phyloP scores from a whole-genome alignment of 2,329 filamentous ascomycete species.

The Hortaea sp. region DNA sequence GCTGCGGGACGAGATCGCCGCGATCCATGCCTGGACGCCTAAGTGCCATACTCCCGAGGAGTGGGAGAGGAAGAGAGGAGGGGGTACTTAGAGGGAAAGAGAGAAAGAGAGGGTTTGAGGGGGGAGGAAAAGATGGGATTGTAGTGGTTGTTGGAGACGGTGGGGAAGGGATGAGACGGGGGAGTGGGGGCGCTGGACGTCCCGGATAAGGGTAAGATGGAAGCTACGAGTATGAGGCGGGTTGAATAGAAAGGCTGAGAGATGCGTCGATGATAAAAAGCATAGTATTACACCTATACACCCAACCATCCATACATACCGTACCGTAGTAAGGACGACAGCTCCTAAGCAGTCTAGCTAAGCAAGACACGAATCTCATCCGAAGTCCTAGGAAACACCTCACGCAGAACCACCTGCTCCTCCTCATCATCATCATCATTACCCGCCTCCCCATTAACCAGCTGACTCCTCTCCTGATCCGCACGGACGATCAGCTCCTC shows the following conservation, averaged over 20 bases:
- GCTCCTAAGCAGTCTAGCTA: conserved; percentile 39
- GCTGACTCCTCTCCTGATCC: conserved; percentile 39
- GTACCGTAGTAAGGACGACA: not conserved
- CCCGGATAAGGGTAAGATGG: too few relatives aligned
- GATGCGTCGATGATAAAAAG: not conserved
- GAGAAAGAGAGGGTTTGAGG: too few relatives aligned
- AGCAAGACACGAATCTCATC: conserved; percentile 55
- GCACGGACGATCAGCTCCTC: conserved; percentile 51
- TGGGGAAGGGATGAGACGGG: too few relatives aligned
- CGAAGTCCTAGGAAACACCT: conserved; percentile 53
- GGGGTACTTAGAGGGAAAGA: not conserved
- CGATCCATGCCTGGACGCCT: conserved; percentile 89
- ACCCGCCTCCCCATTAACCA: conserved; percentile 22
- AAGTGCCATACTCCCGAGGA: conserved; percentile 89
- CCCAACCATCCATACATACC: not conserved
- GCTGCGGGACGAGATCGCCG: conserved; percentile 77
- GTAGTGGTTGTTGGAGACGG: too few relatives aligned
- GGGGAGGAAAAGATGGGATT: too few relatives aligned
- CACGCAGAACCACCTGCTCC: conserved; percentile 35
- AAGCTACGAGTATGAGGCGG: too few relatives aligned
- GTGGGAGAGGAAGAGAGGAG: conserved; percentile 58
- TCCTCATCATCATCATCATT: conserved; percentile 6
- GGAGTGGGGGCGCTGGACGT: too few relatives aligned
- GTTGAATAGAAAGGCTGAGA: too few relatives aligned
- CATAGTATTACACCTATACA: not conserved